Evolutionary conservation across 257 asterid species (phyloP), one percentile per base, ranked within the genome.

Genomic region (Hygrophila difformis): DNA sequence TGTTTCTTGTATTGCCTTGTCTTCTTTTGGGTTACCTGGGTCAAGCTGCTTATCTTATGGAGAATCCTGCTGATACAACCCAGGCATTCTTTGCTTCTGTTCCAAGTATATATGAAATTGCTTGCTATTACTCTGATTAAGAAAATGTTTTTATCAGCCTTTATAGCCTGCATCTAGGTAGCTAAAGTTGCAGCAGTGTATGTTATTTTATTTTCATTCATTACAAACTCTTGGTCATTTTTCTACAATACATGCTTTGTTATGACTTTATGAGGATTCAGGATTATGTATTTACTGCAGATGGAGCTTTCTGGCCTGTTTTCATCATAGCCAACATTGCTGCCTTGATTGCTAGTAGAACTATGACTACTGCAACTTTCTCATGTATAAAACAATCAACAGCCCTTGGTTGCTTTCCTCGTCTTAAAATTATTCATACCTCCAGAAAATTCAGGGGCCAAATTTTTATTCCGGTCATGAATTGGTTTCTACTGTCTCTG

Each of bases 21-120:
- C 94, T 91, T 69, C 69, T 91, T 33, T 47, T 91, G 94, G 98
- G 96, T 51, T 91, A 91, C 75, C 78, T 91, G 66, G 98, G 98
- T 61, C 98, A 91, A 78, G 98, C 98, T 42, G 98, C 98, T 37
- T 91, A 85, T 70, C 93, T 91, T 60, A 77, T 85, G 94, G 88
- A 75, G 82, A 75, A 91, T 65, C 94, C 77, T 14, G 87, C 84
- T 15, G 96, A 91, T 69, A 82, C 98, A 43, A 87, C 97, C 40
- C 95, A 91, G 69, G 97, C 95, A 57, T 91, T 91, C 81, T 91
- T 82, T 65, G 63, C 94, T 58, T 79, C 96, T 63, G 74, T 78
- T 54, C 98, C 98, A 70, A 78, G 98, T 86, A 79, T 79, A 24
- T 57, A 52, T 44, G 6, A 21, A 26, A 4, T 44, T 19, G 18